These are phyloP conservation scores for Xylariaceae sp. DNA, from an alignment of 2,329 filamentous ascomycete genomes.

Conservation along the genomic window DNA sequence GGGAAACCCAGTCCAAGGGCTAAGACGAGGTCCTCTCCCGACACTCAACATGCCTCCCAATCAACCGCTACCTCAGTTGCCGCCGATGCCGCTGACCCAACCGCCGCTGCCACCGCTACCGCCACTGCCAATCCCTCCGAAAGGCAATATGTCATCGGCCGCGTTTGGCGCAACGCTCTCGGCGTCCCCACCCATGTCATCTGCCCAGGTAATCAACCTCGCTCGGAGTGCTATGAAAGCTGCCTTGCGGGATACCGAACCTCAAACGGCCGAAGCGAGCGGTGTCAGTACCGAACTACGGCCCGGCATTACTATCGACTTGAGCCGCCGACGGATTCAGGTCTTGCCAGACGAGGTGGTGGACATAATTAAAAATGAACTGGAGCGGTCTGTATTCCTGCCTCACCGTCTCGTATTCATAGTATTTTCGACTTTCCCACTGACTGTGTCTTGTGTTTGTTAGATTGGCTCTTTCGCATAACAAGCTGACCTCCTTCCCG, in stretches of 20 bases:
- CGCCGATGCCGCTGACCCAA: background rate
- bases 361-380: slow-evolving; percentile 66
- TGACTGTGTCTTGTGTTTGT: slow-evolving; percentile 18
- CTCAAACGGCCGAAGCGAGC: slow-evolving; percentile 56
- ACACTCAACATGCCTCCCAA: slow-evolving; percentile 37
- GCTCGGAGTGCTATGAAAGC: slow-evolving; percentile 62
- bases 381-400: slow-evolving; percentile 55
- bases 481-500: slow-evolving; percentile 66
- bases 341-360: slow-evolving; percentile 68
- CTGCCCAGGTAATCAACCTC: slow-evolving; percentile 59
- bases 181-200: slow-evolving; percentile 48
- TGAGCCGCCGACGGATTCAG: slow-evolving; percentile 70
- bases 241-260: slow-evolving; percentile 60
- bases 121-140: slow-evolving; percentile 47
- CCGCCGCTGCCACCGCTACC: slow-evolving; percentile 21
- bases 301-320: slow-evolving; percentile 70
- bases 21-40: slow-evolving; percentile 28
- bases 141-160: slow-evolving; percentile 31
- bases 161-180: slow-evolving; percentile 43
- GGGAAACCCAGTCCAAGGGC: slow-evolving; percentile 27
- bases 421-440: slow-evolving; percentile 11
- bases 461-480: slow-evolving; percentile 77
- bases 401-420: background rate
- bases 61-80: background rate
- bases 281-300: slow-evolving; percentile 57